Evolutionary conservation across 2,329 filamentous ascomycete genomes (phyloP), one percentile per base, ranked within the genome.

Genomic region (Cercospora brassicicola): DNA sequence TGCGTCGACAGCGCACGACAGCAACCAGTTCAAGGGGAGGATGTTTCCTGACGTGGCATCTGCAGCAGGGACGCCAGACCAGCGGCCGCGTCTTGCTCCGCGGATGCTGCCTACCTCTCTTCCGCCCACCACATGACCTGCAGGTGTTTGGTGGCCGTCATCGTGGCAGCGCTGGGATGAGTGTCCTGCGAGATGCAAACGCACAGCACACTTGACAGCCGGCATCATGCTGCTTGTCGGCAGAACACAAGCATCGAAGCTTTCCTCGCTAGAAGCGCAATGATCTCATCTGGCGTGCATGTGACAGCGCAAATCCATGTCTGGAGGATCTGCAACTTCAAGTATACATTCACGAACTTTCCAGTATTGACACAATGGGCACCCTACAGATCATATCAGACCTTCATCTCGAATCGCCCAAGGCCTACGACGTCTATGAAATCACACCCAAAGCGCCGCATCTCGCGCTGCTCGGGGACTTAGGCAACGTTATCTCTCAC

Each of bases 381-480:
- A 82, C 15, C n/a, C 8, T 71, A 18, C 69, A 69, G 45, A 63
- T 88, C 57, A 66, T 88, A n/a, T 88, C 86, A 0, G 86, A 89
- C 75, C 79, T 89, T 3, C 86, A 89, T 68, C 79, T 89, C 7
- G 86, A 89, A 73, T 73, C 74, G 8, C 81, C 82, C 0, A 78
- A 80, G 53, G 77, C 78, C 18, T 89, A 88, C 74, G 82, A 86
- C 69, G 23, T 78, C 26, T 88, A 85, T 71, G 73, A 83, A 2
- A 83, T 88, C 23, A 60, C 73, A 0, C 82, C 83, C 1, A 79
- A 76, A 60, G 83, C 85, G 1, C 83, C 84, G 0, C 81, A 84
- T 66, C 79, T 89, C 2, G 86, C 85, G 0, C 80, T 89, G 0
- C 79, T 88, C 0, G 87, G 87, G 23, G 86, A 88, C 70, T 85